Evolutionary conservation across 108 stramenopile genomes (phyloP), one percentile per base, ranked within the genome.

Genomic region (Skeletonema potamos): DNA sequence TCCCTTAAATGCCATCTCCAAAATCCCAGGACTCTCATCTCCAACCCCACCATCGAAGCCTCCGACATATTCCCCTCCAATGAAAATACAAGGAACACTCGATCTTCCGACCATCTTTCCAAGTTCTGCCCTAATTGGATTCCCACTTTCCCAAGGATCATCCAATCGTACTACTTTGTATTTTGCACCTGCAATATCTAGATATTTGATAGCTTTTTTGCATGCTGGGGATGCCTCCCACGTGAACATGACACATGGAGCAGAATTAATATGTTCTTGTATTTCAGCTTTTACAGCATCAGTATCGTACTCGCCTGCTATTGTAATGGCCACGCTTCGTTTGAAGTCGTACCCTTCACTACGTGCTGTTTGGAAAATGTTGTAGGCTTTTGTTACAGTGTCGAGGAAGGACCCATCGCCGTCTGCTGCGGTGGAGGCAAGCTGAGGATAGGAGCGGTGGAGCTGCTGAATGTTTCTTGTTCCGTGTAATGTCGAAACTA

Each of bases 141-240:
- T 87, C n/a, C 90, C 87, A 34, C 85, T 74, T 10, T 69, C 64
- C 87, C 87, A 88, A 10, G 85, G 85, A 75, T 88, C 79, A 51
- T 91, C 90, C 6, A 91, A 58, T 36, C 86, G 74, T 2, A 91
- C 84, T 41, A 84, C 77, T 43, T 86, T 88, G 41, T 82, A 81
- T 4, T 18, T 55, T 12, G 67, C 77, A 27, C 82, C 84, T 11
- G 76, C 79, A 20, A 82, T 64, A 58, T 85, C 77, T n/a, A 85
- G 64, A 46, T 82, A 85, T 63, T 86, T 74, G 30, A 90, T 72
- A 11, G 89, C 89, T 18, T 79, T 79, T 33, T 85, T 84, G 76
- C 85, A 90, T 2, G 85, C 77, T 8, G 89, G 89, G 9, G 86
- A 87, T 46, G 63, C 68, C 41, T 83, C 81, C 86, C 85, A 89